A percentile compares a stretch with the other conserved stretches of the same genome.
Conservation (phyloP, 192 early-diverging fungal species). For the Backusella psychrophila region DNA sequence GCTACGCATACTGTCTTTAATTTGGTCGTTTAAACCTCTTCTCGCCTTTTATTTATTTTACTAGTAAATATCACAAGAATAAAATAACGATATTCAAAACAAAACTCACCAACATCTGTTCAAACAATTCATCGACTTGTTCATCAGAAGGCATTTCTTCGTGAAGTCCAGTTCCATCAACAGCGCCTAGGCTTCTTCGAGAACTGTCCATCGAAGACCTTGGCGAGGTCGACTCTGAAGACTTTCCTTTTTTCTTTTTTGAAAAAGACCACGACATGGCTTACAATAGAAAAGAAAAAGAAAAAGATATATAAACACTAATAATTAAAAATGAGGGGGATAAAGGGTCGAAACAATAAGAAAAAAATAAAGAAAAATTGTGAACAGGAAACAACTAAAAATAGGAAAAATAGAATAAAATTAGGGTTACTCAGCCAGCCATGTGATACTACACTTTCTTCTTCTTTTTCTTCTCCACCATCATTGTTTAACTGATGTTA, state of each 20-base stretch:
- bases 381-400: neutral
- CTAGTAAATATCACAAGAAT: slow-evolving; percentile 16
- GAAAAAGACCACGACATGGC: slow-evolving; percentile 5
- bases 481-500: neutral
- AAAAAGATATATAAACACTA: neutral
- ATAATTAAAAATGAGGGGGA: neutral
- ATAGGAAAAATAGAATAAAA: neutral
- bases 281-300: neutral
- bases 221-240: slow-evolving; percentile 4
- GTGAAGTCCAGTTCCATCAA: neutral
- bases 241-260: neutral
- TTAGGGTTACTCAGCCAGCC: neutral
- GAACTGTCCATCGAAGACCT: slow-evolving; percentile 6
- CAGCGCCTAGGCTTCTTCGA: neutral
- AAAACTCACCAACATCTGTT: slow-evolving; percentile 50
- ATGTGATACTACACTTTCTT: neutral
- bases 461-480: neutral
- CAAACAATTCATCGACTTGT: slow-evolving; percentile 49
- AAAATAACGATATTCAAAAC: neutral
- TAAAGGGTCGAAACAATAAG: neutral
- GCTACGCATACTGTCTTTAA: neutral
- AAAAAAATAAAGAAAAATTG: neutral
- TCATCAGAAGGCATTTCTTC: slow-evolving; percentile 31
- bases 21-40: slow-evolving; percentile 21
- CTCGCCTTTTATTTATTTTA: slow-evolving; percentile 34